phyloP scores from a whole-genome alignment of 352 stramenopile species.

The Phytophthora cryptogea region DNA sequence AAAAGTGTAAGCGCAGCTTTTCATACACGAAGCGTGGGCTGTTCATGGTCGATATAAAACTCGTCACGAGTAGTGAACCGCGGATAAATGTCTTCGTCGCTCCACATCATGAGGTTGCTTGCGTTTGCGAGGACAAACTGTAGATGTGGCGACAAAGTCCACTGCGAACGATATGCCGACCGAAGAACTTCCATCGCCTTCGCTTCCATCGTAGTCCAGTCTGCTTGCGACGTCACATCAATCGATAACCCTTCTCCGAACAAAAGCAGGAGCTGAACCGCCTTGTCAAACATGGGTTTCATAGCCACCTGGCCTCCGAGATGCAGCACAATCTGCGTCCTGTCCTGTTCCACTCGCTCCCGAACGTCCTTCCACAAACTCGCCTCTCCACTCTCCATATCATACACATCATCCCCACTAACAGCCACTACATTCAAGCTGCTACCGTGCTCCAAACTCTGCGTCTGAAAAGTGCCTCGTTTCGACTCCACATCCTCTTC shows the following conservation, averaged over 20 bases:
- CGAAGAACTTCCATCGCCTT: conserved; percentile 57
- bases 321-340: conserved; percentile 58
- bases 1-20: not conserved
- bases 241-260: conserved; percentile 38
- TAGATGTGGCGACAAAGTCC: conserved; percentile 51
- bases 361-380: conserved; percentile 57
- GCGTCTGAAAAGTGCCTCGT: conserved; percentile 52
- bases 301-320: conserved; percentile 74
- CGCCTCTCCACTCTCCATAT: conserved; percentile 45
- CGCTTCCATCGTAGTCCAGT: conserved; percentile 55
- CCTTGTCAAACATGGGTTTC: conserved; percentile 71
- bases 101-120: conserved; percentile 87
- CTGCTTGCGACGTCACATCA: conserved; percentile 1
- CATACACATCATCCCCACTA: conserved; percentile 55
- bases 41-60: conserved; percentile 64
- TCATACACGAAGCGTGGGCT: conserved; percentile 56
- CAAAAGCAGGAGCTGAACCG: conserved; percentile 58
- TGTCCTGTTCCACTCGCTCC: conserved; percentile 35
- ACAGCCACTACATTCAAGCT: conserved; percentile 42
- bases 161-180: conserved; percentile 72
- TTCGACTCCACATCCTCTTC: conserved; percentile 39
- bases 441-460: conserved; percentile 36
- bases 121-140: conserved; percentile 62
- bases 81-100: conserved; percentile 74
- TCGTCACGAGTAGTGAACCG: conserved; percentile 54